Evolutionary conservation across 768 basidiomycete species (phyloP).

Genomic region (Pisolithus albus): DNA sequence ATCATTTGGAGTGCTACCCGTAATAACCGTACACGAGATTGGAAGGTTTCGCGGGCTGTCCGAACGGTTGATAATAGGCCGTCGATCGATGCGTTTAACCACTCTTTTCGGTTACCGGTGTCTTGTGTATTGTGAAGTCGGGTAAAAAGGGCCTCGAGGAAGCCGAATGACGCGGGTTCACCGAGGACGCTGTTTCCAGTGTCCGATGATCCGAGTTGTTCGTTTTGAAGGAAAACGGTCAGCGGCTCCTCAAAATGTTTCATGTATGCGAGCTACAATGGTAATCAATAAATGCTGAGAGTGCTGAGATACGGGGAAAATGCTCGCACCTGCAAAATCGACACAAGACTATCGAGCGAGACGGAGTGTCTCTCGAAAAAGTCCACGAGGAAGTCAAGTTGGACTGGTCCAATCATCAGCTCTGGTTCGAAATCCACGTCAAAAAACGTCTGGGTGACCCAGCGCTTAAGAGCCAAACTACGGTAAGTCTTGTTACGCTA

Average conservation of each 20-base stretch:
- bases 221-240: too few species aligned
- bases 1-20: slow-evolving; percentile 47
- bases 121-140: slow-evolving; percentile 26
- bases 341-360: slow-evolving; percentile 51
- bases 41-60: slow-evolving; percentile 33
- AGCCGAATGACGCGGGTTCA: slow-evolving; percentile 20
- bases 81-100: slow-evolving; percentile 23
- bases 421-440: slow-evolving; percentile 57
- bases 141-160: slow-evolving; percentile 33
- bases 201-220: too few species aligned
- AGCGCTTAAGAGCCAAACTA: not conserved
- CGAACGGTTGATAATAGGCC: slow-evolving; percentile 31
- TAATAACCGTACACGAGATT: slow-evolving; percentile 24
- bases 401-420: slow-evolving; percentile 53
- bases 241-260: too few species aligned
- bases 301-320: not conserved
- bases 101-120: slow-evolving; percentile 14
- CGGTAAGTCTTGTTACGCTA: not conserved
- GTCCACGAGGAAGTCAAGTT: slow-evolving; percentile 50
- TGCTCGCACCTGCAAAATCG: slow-evolving; percentile 51
- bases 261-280: too few species aligned
- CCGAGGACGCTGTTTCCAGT: slow-evolving; percentile 16
- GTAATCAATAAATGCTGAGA: not conserved
- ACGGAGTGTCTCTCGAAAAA: slow-evolving; percentile 49
- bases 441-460: slow-evolving; percentile 35